phyloP scores from a whole-genome alignment of 2,329 filamentous ascomycete species.

The Penicillium sp. region DNA sequence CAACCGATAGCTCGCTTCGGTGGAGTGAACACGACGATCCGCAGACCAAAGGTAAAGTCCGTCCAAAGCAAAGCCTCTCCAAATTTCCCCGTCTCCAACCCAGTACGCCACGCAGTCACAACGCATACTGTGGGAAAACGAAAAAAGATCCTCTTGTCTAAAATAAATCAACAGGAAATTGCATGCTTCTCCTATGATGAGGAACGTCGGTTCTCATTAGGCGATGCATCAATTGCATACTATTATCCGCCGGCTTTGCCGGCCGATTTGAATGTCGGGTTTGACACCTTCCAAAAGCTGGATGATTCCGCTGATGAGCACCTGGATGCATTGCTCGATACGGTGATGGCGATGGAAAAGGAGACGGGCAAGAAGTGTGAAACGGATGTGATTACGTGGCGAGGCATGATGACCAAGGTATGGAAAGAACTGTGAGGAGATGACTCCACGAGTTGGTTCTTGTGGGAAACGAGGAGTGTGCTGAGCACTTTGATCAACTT shows the following conservation, averaged over 20 bases:
- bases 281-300: constrained; percentile 73
- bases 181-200: constrained; percentile 90
- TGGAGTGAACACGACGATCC: constrained; percentile 63
- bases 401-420: constrained; percentile 98
- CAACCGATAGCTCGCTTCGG: constrained; percentile 65
- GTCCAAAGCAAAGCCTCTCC: not conserved
- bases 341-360: constrained; percentile 68
- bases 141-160: too few species aligned
- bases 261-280: constrained; percentile 71
- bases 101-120: too few species aligned
- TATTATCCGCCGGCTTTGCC: constrained; percentile 74
- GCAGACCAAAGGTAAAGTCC: constrained; percentile 61
- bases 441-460: not conserved
- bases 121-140: too few species aligned
- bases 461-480: not conserved
- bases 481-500: not conserved
- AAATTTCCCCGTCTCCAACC: not conserved
- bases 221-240: constrained; percentile 74
- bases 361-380: constrained; percentile 61
- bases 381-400: constrained; percentile 82
- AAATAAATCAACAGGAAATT: constrained; percentile 62
- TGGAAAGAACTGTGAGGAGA: constrained; percentile 5
- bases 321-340: constrained; percentile 72
- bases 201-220: constrained; percentile 67
- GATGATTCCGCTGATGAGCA: constrained; percentile 83